Conservation (phyloP, 305 asterid species). For the Ajuga reptans region DNA sequence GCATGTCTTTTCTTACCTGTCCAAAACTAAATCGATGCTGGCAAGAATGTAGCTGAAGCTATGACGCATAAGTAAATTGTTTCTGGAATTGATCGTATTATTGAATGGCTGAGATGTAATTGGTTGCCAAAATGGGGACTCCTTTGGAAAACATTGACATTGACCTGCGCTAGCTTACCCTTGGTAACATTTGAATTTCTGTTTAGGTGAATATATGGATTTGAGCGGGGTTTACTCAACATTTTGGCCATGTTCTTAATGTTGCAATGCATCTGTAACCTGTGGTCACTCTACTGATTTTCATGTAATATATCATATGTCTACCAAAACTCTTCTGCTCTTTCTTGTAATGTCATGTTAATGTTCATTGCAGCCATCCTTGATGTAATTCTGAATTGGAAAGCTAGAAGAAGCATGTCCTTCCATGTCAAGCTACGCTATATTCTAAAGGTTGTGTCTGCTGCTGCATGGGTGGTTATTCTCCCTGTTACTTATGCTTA, state of each 20-base stretch:
- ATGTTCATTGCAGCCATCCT: conserved; percentile 60
- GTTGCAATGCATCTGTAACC: conserved; percentile 5
- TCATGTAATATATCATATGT: conserved; percentile 6
- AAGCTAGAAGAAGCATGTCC: conserved; percentile 91
- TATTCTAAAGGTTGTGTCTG: conserved; percentile 72
- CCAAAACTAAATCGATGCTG: conserved; percentile 16
- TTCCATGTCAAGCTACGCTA: conserved; percentile 85
- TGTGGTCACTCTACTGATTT: not conserved
- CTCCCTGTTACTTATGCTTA: conserved; percentile 96
- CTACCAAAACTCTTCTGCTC: not conserved
- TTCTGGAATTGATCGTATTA: not conserved
- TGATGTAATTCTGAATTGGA: conserved; percentile 77
- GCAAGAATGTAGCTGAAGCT: not conserved
- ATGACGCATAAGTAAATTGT: not conserved
- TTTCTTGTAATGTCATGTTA: conserved; percentile 19
- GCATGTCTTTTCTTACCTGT: not conserved
- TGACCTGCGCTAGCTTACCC: not conserved
- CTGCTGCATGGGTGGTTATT: conserved; percentile 93
- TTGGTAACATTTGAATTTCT: conserved; percentile 5
- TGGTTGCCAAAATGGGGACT: not conserved
- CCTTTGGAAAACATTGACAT: not conserved
- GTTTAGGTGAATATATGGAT: not conserved
- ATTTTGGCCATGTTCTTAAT: not conserved
- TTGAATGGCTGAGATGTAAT: conserved; percentile 3
- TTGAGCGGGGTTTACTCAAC: conserved; percentile 4